Percentiles rank a stretch among this genome's conserved stretches.
These are phyloP conservation scores for Aspergillus homomorphus DNA, from an alignment of 495 filamentous ascomycete genomes.

Conservation along the genomic window DNA sequence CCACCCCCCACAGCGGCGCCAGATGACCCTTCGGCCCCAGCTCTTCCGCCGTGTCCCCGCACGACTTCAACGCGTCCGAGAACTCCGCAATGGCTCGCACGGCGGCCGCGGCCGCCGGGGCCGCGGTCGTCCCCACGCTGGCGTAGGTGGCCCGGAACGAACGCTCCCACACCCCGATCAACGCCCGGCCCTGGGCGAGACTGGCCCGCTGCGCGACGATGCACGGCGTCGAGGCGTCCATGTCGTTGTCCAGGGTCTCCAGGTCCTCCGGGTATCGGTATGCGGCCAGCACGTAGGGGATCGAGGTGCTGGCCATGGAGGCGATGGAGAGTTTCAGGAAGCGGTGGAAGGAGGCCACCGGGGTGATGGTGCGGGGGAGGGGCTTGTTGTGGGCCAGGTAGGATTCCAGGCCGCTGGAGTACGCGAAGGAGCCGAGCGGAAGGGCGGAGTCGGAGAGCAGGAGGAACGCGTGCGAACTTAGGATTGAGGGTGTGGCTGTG, in stretches of 20 bases:
- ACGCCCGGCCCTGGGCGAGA: slow-evolving; percentile 76
- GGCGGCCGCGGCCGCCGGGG: slow-evolving; percentile 20
- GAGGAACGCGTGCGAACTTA: slow-evolving; percentile 68
- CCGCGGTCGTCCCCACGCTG: slow-evolving; percentile 5
- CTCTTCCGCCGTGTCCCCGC: slow-evolving; percentile 26
- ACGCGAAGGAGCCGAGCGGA: slow-evolving; percentile 94
- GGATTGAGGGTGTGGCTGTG: slow-evolving; percentile 6
- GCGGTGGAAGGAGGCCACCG: slow-evolving; percentile 53
- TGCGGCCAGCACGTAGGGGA: slow-evolving; percentile 81
- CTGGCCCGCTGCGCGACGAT: slow-evolving; percentile 83
- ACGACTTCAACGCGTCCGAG: slow-evolving; percentile 38
- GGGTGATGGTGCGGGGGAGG: slow-evolving; percentile 31
- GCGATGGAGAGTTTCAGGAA: slow-evolving; percentile 79
- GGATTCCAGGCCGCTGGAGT: slow-evolving; percentile 90
- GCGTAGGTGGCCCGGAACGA: slow-evolving; percentile 51
- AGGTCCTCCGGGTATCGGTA: slow-evolving; percentile 59
- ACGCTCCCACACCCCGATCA: slow-evolving; percentile 87
- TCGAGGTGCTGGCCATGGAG: slow-evolving; percentile 71
- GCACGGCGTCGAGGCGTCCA: slow-evolving; percentile 84
- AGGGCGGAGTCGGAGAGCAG: slow-evolving; percentile 94
- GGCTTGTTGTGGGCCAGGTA: slow-evolving; percentile 77
- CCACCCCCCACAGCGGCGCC: slow-evolving; percentile 74
- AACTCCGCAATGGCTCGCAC: slow-evolving; percentile 34
- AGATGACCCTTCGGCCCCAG: slow-evolving; percentile 61
- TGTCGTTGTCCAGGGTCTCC: slow-evolving; percentile 69